phyloP scores from a whole-genome alignment of 2,329 filamentous ascomycete genomes.

The Cladosporium sp. region DNA sequence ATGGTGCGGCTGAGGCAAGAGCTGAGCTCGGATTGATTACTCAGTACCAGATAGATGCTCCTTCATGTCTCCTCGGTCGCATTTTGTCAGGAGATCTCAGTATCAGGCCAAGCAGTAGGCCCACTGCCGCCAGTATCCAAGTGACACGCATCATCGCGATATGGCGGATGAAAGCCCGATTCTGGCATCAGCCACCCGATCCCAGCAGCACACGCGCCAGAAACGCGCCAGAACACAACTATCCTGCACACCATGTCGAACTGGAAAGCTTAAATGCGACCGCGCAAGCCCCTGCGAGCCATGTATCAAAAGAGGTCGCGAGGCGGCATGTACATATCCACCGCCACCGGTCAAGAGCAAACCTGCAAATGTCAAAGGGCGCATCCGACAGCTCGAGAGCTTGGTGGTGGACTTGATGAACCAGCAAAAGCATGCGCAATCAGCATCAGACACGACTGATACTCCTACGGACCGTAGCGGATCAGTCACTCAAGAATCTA shows the following conservation, averaged over 20 bases:
- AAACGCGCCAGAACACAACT: conserved; percentile 34
- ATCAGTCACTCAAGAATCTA: neutral
- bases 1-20: too few relatives aligned
- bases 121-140: too few relatives aligned
- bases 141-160: neutral
- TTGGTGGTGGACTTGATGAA: conserved; percentile 35
- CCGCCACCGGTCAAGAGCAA: conserved; percentile 30
- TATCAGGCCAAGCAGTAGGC: too few relatives aligned
- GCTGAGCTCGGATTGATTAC: too few relatives aligned
- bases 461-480: neutral
- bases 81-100: too few relatives aligned
- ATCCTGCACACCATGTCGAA: conserved; percentile 32
- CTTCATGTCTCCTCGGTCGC: too few relatives aligned
- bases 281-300: conserved; percentile 34
- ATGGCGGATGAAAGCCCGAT: conserved; percentile 5
- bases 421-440: conserved; percentile 17
- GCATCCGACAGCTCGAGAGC: conserved; percentile 31
- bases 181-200: neutral
- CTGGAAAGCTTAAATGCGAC: conserved; percentile 35
- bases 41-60: too few relatives aligned
- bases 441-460: neutral
- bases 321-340: conserved; percentile 28
- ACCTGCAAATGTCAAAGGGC: conserved; percentile 31
- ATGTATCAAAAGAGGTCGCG: conserved; percentile 32
- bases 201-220: conserved; percentile 26